Evolutionary conservation across 1,284 basidiomycete species (phyloP), one percentile per base, ranked within the genome.

Genomic region (Naganishia albida): DNA sequence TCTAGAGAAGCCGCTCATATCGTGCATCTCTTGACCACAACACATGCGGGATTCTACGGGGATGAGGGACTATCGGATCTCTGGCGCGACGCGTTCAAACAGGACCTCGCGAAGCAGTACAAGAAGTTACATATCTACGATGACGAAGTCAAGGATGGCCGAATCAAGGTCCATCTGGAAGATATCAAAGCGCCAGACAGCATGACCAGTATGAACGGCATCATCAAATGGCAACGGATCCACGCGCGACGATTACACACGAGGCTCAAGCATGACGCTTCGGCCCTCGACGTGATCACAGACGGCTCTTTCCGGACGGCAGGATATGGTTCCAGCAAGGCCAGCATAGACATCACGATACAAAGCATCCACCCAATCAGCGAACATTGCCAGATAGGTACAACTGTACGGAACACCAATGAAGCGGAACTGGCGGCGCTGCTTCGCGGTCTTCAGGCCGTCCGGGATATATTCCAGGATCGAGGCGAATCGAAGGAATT

Each of bases 391-490:
- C 18, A 49, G 13, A 39, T 60, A 30, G 56, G 56, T 26, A 26
- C 38, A n/a, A 30, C 16, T 25, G 46, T 60, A 13, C 20, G 26
- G 0, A 16, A n/a, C 6, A 39, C 56, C 2, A 49, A 44, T 10
- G 16, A 30, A 20, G 56, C 44, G 34, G 34, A 60, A 12, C 56
- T 60, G n/a, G 44, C 46, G 16, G 43, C 46, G 46, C 23, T 60
- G 34, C 46, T 60, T 16, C 56, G 46, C 16, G 46, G 46, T 18
- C 38, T 60, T 23, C 56, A 60, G 25, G 38, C 49, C 15, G 56
- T 60, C 20, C 44, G 46, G 2, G 56, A 40, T 18, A 26, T 16
- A 1, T 48, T 60, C 18, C 12, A 16, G 7, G 30, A 30, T 25
- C 46, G 44, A 26, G 46, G 30, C 10, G 44, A 20, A 3, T 49